Conservation (phyloP, 1,139 yeast species). For the Groenewaldozyma auringiensis region DNA sequence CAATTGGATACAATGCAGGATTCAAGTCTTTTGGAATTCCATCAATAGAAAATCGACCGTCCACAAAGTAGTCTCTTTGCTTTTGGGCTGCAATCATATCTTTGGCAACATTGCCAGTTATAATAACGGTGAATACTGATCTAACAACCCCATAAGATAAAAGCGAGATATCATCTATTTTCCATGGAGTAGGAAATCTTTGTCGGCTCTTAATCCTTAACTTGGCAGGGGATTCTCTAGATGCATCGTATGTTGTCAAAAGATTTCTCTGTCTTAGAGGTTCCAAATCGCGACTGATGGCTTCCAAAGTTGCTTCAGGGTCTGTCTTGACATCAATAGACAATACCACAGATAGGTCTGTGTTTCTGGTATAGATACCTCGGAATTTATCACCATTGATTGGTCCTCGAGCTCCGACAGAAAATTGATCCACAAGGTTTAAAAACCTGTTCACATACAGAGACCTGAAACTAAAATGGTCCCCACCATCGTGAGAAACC, state of each 20-base stretch:
- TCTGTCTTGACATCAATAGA: constrained; percentile 45
- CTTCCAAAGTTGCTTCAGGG: constrained; percentile 30
- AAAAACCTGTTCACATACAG: constrained; percentile 21
- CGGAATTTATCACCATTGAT: constrained; percentile 53
- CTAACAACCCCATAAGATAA: constrained; percentile 3
- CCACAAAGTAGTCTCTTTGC: constrained; percentile 21
- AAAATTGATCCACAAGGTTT: constrained; percentile 71
- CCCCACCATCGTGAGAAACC: constrained; percentile 8
- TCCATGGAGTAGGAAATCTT: constrained; percentile 4
- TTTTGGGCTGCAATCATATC: constrained; percentile 16
- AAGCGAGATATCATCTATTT: constrained; percentile 1
- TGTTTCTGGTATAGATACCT: constrained; percentile 17
- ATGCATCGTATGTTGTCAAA: constrained; percentile 29
- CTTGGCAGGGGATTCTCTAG: constrained; percentile 9
- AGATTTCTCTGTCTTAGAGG: constrained; percentile 34
- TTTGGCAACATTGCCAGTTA: constrained; percentile 39
- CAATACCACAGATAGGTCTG: constrained; percentile 37
- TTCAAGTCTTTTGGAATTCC: constrained; percentile 12
- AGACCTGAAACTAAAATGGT: background rate
- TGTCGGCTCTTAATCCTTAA: constrained; percentile 17
- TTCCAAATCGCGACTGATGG: constrained; percentile 31
- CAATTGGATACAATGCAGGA: background rate
- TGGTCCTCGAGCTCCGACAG: constrained; percentile 87
- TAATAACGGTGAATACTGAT: constrained; percentile 38
- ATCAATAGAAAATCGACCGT: constrained; percentile 18